A percentile compares a stretch with the other conserved stretches of the same genome.
Conservation (phyloP, 2,329 filamentous ascomycete genomes). For the Chrysoporthe austroafricana region DNA sequence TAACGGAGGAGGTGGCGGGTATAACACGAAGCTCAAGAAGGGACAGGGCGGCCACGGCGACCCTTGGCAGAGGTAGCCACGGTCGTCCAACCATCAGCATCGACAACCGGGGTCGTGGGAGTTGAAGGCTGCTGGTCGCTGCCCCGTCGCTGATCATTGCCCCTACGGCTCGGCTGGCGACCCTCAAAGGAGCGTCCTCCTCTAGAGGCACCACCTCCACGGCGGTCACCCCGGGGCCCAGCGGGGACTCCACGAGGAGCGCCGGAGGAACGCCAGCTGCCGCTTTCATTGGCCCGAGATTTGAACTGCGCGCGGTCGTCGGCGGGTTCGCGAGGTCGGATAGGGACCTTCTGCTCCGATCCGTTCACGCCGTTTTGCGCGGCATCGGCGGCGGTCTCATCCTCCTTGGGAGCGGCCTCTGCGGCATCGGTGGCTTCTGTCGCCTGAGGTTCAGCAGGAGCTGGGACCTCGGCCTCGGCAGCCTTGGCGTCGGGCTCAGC, state of each 20-base stretch:
- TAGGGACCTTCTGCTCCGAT: slow-evolving; percentile 54
- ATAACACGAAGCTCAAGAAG: slow-evolving; percentile 26
- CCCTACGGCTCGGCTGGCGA: slow-evolving; percentile 40
- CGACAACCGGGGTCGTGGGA: slow-evolving; percentile 44
- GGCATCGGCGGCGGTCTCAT: slow-evolving; percentile 33
- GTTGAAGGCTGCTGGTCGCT: slow-evolving; percentile 38
- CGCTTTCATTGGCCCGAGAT: slow-evolving; percentile 60
- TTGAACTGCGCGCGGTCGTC: slow-evolving; percentile 50
- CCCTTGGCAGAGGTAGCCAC: slow-evolving; percentile 47
- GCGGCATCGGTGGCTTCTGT: slow-evolving; percentile 37
- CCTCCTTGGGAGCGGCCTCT: slow-evolving; percentile 25
- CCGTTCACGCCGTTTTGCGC: slow-evolving; percentile 39
- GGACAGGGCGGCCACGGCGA: slow-evolving; percentile 39
- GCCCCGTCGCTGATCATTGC: slow-evolving; percentile 37
- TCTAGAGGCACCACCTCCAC: slow-evolving; percentile 46
- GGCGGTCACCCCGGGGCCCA: slow-evolving; percentile 46
- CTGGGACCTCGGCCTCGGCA: neutral
- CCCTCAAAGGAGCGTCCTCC: slow-evolving; percentile 49
- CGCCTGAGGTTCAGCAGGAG: neutral
- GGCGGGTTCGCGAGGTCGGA: slow-evolving; percentile 38
- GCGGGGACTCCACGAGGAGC: slow-evolving; percentile 50
- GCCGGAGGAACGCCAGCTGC: slow-evolving; percentile 62
- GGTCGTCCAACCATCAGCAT: slow-evolving; percentile 69
- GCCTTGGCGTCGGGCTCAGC: slow-evolving; percentile 30
- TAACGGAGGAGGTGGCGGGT: slow-evolving; percentile 16